These are phyloP conservation scores for Diplodia corticola DNA, from an alignment of 2,329 filamentous ascomycete species.

Conservation along the genomic window DNA sequence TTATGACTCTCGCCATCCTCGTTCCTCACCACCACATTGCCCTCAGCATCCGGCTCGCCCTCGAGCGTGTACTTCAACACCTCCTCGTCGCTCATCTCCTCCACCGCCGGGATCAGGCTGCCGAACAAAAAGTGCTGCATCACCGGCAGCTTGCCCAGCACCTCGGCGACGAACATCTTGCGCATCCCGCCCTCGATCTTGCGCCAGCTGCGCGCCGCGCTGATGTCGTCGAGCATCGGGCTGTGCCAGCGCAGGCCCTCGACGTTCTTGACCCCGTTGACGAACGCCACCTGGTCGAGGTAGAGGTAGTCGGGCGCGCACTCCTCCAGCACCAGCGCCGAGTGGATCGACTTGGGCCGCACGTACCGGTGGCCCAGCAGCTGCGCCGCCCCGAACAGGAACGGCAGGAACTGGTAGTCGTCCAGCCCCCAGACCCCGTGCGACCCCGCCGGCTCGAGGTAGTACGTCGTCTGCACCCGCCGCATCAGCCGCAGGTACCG, in stretches of 20 bases:
- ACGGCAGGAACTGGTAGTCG: slow-evolving; percentile 56
- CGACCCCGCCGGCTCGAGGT: slow-evolving; percentile 74
- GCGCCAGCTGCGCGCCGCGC: slow-evolving; percentile 79
- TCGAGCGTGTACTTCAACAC: slow-evolving; percentile 49
- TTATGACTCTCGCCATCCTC: slow-evolving; percentile 67
- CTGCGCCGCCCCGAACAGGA: slow-evolving; percentile 52
- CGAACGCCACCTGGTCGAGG: slow-evolving; percentile 87
- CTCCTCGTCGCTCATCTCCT: slow-evolving; percentile 72
- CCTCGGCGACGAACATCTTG: slow-evolving; percentile 93
- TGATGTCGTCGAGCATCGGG: slow-evolving; percentile 98
- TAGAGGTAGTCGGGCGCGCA: slow-evolving; percentile 83
- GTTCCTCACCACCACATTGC: slow-evolving; percentile 60
- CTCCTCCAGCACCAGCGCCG: slow-evolving; percentile 83
- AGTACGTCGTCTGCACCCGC: slow-evolving; percentile 84
- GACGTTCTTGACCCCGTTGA: slow-evolving; percentile 95
- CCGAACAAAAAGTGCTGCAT: slow-evolving; percentile 99
- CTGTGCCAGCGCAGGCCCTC: slow-evolving; percentile 94
- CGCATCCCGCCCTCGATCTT: slow-evolving; percentile 96
- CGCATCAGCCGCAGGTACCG: slow-evolving; percentile 88
- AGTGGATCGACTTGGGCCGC: slow-evolving; percentile 69
- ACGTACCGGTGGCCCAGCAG: slow-evolving; percentile 66
- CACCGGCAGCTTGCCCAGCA: slow-evolving; percentile 88
- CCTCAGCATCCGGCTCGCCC: slow-evolving; percentile 51
- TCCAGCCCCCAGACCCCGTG: slow-evolving; percentile 56
- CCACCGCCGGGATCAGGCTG: slow-evolving; percentile 73